Base-by-base conservation (phyloP, 495 filamentous ascomycete species). In the Cudoniella acicularis region DNA sequence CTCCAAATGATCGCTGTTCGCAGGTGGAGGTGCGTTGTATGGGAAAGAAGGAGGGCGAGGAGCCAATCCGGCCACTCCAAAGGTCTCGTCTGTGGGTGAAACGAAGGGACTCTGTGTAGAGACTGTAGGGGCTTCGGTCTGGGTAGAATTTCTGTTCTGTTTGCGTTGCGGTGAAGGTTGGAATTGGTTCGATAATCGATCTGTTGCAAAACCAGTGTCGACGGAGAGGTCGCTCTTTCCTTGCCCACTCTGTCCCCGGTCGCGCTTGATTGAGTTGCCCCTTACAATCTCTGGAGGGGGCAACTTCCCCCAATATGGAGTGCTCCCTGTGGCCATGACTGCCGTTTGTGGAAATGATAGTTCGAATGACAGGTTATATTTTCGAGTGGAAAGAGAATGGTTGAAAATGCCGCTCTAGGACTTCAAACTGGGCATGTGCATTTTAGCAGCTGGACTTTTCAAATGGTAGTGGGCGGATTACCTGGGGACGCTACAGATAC, bases 51-150 rank as follows among this genome's bases (percentile, higher is more conserved):
- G 70, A n/a, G 77, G 75, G 27, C 79, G 69, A 60, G 80, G 75
- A 52, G 78, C 73, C 40, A 78, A 72, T 23, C 77, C 77, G 51
- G 73, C 70, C 20, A 60, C 73, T 40, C 64, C 70, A 62, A 80
- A 77, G 62, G 67, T 77, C 21, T 79, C 76, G 49, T 71, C 64
- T 48, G 75, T 75, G 13, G 79, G 79, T 40, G 77, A 80, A 52
- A 66, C 77, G 56, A 77, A 76, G 47, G 79, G 75, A 56, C 76
- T 80, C 56, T 77, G 66, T 22, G 77, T 82, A 26, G 78, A 78
- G 13, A 81, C 73, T 59, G 77, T 77, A 30, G 71, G 71, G 45
- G 74, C 74, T 25, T 58, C 51, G 20, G 62, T 68, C 49, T 66
- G 63, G 16, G 42, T 56, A 1, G 66, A 69, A 43, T 51, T 49